A percentile compares a stretch with the other conserved stretches of the same genome.
Conservation (phyloP, 2,329 filamentous ascomycete genomes). For the Diaporthe batatas region DNA sequence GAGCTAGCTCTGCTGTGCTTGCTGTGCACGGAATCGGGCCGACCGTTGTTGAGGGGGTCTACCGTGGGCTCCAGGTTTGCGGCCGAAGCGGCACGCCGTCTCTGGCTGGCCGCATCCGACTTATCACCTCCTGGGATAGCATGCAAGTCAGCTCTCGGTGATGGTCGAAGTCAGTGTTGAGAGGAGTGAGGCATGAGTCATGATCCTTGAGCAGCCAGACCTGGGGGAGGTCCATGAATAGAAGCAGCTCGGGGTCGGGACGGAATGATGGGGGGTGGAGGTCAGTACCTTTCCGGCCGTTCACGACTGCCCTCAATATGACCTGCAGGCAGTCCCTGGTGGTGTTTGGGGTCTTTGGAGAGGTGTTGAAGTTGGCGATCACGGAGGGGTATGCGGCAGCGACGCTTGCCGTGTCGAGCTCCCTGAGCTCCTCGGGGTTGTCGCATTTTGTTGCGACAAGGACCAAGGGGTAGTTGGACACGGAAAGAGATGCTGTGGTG, state of each 20-base stretch:
- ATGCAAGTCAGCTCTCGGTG: constrained; percentile 28
- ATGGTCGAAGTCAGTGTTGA: background rate
- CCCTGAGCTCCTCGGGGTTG: constrained; percentile 75
- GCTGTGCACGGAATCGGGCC: constrained; percentile 71
- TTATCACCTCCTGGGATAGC: constrained; percentile 34
- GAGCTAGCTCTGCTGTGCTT: constrained; percentile 80
- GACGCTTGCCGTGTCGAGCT: constrained; percentile 78
- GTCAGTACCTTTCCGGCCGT: constrained; percentile 75
- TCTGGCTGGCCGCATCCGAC: constrained; percentile 39
- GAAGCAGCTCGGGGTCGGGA: constrained; percentile 38
- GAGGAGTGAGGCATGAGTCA: constrained; percentile 25
- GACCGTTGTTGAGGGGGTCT: constrained; percentile 59
- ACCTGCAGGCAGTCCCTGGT: constrained; percentile 82
- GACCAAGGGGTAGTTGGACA: constrained; percentile 80
- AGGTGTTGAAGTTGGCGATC: constrained; percentile 80
- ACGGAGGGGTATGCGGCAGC: constrained; percentile 75
- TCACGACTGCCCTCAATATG: constrained; percentile 79
- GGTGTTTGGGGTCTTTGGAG: constrained; percentile 76
- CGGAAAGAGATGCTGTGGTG: constrained; percentile 76
- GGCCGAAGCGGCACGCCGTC: constrained; percentile 68
- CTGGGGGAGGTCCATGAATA: constrained; percentile 19
- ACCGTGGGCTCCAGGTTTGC: constrained; percentile 70
- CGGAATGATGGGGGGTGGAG: constrained; percentile 7
- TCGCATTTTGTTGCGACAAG: constrained; percentile 94
- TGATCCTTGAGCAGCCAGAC: constrained; percentile 2